phyloP scores from a whole-genome alignment of 345 rosid species.

The Triadica sebifera region DNA sequence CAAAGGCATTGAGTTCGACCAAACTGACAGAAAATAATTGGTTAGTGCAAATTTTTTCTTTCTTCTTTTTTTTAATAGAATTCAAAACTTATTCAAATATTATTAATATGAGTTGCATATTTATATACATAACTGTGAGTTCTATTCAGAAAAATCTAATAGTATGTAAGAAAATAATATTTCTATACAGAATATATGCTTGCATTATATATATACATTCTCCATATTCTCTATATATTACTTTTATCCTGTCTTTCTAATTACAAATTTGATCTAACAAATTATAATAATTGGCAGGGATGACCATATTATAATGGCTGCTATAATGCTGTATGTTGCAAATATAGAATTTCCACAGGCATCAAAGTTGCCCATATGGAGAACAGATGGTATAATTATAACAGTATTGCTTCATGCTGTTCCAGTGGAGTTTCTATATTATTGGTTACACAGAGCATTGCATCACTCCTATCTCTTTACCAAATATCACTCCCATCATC shows the following conservation, averaged over 20 bases:
- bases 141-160: too few relatives aligned
- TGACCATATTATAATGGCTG: slow-evolving; percentile 16
- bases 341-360: not conserved
- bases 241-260: too few relatives aligned
- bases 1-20: slow-evolving; percentile 59
- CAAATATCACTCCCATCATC: slow-evolving; percentile 30
- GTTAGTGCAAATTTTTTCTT: slow-evolving; percentile 16
- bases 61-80: too few relatives aligned
- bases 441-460: slow-evolving; percentile 22
- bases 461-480: slow-evolving; percentile 24
- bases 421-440: slow-evolving; percentile 26
- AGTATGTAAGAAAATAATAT: slow-evolving; percentile 23
- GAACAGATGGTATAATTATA: slow-evolving; percentile 12
- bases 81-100: too few relatives aligned
- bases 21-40: slow-evolving; percentile 62
- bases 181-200: too few relatives aligned
- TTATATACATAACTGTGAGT: too few relatives aligned
- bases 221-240: too few relatives aligned
- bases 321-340: not conserved
- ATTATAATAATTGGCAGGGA: slow-evolving; percentile 16
- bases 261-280: too few relatives aligned
- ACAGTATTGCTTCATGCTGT: slow-evolving; percentile 18
- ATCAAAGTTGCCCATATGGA: slow-evolving; percentile 9
- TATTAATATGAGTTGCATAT: too few relatives aligned
- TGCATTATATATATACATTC: too few relatives aligned